Evolutionary conservation across 192 early-diverging fungal genomes (phyloP), one percentile per base, ranked within the genome.

Genomic region (Coemansia sp.): DNA sequence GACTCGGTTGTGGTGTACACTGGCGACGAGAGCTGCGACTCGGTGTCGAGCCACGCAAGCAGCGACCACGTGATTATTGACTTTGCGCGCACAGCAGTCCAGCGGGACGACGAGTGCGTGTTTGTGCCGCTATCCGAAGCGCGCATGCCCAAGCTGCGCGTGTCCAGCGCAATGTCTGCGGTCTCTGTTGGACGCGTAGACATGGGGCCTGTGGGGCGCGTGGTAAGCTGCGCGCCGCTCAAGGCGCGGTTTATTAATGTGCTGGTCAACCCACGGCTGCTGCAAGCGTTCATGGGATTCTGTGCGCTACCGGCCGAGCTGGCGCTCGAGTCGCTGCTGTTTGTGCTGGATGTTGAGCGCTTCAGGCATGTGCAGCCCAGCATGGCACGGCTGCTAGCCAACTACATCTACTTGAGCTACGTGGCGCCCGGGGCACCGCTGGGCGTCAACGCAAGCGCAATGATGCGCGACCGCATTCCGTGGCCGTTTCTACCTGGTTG

Each of bases 341-440:
- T 95, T 73, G 91, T 89, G 69, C 56, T 95, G 45, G 92, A 93
- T 50, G 88, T 92, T 8, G 93, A 95, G 67, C 69, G 90, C 1
- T 90, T 92, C 64, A 76, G 86, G 27, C 66, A 68, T 23, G 73
- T 65, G 23, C 69, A 70, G 67, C 76, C 81, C 3, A 74, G 68
- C 33, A 72, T 82, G 71, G 70, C 72, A 24, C 64, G 81, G 11
- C 71, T 82, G 6, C 54, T 77, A 23, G 85, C 87, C 25, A 83
- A 81, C 58, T 88, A 92, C 61, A 91, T 95, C 45, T 92, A 89
- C 62, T 67, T 87, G 31, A 91, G 83, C 30, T 95, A 93, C 65
- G 66, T 95, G 12, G 81, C 84, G 54, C 62, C 81, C 3, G 67
- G 58, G 12, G 85, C 84, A 0, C 92, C 92, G 0, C 65, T 95